Evolutionary conservation across 2,329 filamentous ascomycete genomes (phyloP).

Genomic region (Myrmaecium sp.): DNA sequence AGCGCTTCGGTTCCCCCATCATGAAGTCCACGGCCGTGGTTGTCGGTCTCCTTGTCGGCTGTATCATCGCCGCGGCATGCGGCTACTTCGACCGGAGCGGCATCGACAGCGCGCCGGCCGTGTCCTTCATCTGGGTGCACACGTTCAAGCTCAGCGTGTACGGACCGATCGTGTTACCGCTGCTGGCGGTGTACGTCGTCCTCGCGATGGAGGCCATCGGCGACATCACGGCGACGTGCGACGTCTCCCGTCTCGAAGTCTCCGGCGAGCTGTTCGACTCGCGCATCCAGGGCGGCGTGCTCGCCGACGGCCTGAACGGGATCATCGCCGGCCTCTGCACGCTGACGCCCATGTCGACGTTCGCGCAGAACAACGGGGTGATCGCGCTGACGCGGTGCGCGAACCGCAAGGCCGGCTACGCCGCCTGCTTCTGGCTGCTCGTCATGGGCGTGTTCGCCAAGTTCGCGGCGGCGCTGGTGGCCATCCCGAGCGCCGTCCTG

Average conservation of each 20-base stretch:
- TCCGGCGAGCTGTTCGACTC: conserved; percentile 56
- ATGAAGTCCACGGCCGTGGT: conserved; percentile 71
- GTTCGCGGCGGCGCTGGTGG: conserved; percentile 61
- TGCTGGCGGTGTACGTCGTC: conserved; percentile 47
- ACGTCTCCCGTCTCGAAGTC: conserved; percentile 61
- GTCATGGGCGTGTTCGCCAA: conserved; percentile 73
- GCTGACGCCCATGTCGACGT: conserved; percentile 63
- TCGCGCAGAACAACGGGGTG: conserved; percentile 74
- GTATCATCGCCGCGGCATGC: conserved; percentile 59
- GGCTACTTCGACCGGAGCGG: conserved; percentile 63
- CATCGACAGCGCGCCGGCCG: conserved; percentile 54
- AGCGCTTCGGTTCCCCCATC: conserved; percentile 65
- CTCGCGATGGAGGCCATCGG: conserved; percentile 63
- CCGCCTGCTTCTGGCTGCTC: conserved; percentile 58
- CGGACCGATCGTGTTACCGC: conserved; percentile 53
- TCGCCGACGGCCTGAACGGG: conserved; percentile 64
- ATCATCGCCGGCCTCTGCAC: conserved; percentile 61
- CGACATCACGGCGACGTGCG: conserved; percentile 66
- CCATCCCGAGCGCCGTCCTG: conserved; percentile 44
- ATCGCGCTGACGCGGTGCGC: conserved; percentile 70
- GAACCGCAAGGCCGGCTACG: conserved; percentile 65
- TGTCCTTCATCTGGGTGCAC: conserved; percentile 62
- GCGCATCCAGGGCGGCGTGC: conserved; percentile 60
- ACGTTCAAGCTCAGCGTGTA: conserved; percentile 60
- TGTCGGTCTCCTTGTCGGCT: conserved; percentile 56